Evolutionary conservation across 23 red algal genomes (phyloP).

Genomic region (Agarophyton chilense): DNA sequence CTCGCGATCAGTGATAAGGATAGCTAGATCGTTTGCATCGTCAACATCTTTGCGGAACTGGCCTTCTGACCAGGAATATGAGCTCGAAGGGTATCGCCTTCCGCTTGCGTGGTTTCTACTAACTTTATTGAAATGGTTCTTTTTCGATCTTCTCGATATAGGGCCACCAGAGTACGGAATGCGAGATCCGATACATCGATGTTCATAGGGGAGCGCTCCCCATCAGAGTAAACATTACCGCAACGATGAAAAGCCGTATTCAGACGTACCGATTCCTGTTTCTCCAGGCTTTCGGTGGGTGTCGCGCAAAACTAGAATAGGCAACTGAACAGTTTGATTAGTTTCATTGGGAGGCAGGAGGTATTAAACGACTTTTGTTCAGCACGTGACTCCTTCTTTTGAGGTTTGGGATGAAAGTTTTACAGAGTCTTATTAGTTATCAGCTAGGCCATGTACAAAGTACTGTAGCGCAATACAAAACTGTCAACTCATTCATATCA

Average conservation of each 20-base stretch:
- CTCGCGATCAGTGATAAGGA: no score
- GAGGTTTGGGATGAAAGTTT: background rate
- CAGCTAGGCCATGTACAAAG: background rate
- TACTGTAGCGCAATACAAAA: background rate
- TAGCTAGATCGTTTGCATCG: no score
- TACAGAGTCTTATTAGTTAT: background rate
- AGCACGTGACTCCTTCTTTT: background rate
- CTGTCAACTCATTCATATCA: background rate
- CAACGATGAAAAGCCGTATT: background rate
- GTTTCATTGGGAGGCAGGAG: background rate
- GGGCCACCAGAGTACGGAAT: background rate
- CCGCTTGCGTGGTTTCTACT: no score
- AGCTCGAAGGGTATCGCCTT: no score
- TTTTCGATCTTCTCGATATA: background rate
- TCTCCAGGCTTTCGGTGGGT: background rate
- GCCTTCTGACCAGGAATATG: no score
- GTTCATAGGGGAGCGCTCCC: background rate
- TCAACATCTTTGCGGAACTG: no score
- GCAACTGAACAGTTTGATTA: background rate
- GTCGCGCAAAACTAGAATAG: background rate
- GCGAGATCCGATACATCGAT: constrained; percentile 2
- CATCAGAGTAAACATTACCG: background rate
- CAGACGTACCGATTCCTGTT: background rate
- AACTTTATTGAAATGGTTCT: background rate
- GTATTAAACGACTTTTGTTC: background rate